These are phyloP conservation scores for Hypoxylon rickii DNA, from an alignment of 495 filamentous ascomycete species.

Conservation along the genomic window DNA sequence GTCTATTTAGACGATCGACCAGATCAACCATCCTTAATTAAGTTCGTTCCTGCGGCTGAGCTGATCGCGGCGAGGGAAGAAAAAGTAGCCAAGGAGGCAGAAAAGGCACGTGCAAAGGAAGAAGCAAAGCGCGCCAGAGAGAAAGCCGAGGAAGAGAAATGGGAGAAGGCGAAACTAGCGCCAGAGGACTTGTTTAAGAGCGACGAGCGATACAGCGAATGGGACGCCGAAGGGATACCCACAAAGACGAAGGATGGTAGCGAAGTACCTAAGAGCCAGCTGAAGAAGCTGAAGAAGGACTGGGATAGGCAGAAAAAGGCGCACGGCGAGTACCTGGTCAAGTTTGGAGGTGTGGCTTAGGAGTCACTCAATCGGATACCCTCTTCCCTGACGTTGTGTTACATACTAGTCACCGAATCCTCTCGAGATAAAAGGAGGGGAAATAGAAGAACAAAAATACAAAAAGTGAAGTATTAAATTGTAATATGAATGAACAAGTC, in stretches of 20 bases:
- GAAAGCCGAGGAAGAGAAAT: conserved; percentile 53
- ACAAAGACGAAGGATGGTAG: conserved; percentile 73
- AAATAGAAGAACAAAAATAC: no score
- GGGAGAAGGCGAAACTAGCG: conserved; percentile 73
- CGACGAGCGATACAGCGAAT: conserved; percentile 72
- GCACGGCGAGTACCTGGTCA: conserved; percentile 64
- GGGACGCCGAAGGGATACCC: conserved; percentile 88
- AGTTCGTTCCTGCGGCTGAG: conserved; percentile 73
- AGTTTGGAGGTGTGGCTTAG: conserved; percentile 47
- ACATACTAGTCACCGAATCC: no score
- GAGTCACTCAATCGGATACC: no score
- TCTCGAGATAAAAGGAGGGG: no score
- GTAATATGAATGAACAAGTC: no score
- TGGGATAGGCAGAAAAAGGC: conserved; percentile 91
- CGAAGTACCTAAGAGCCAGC: conserved; percentile 78
- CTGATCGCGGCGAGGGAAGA: conserved; percentile 74
- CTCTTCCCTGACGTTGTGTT: no score
- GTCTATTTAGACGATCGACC: conserved; percentile 86
- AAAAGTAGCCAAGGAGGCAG: conserved; percentile 61
- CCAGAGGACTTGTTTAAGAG: conserved; percentile 73
- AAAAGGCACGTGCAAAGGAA: conserved; percentile 62
- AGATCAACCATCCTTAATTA: conserved; percentile 73
- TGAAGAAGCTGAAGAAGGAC: conserved; percentile 87
- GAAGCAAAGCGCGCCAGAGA: conserved; percentile 64
- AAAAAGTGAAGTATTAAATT: no score